phyloP scores from a whole-genome alignment of 768 basidiomycete genomes.

The Pisolithus tinctorius region DNA sequence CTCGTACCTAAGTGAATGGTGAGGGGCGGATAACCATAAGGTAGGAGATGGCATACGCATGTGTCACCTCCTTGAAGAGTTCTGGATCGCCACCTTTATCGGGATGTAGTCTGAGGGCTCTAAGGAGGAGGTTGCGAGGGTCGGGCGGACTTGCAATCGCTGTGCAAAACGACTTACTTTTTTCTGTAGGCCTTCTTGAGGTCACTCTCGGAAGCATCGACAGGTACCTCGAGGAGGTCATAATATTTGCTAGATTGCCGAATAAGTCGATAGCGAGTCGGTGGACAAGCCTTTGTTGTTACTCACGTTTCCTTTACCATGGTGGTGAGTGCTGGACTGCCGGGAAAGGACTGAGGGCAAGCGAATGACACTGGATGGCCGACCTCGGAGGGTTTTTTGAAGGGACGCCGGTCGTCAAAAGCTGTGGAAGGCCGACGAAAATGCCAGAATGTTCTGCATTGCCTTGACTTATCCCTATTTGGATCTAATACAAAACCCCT shows the following conservation, averaged over 20 bases:
- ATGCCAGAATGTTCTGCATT: constrained; percentile 20
- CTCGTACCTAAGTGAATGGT: constrained; percentile 60
- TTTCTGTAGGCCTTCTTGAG: constrained; percentile 96
- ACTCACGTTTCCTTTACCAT: constrained; percentile 69
- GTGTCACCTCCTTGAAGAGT: constrained; percentile 94
- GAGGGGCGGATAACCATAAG: not conserved
- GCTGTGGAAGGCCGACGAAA: constrained; percentile 36
- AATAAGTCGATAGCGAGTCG: not conserved
- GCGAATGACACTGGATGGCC: constrained; percentile 8
- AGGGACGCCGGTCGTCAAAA: constrained; percentile 19
- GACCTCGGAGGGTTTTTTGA: constrained; percentile 15
- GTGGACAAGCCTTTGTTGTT: not conserved
- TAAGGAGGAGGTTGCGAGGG: constrained; percentile 23
- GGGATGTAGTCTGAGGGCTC: constrained; percentile 80
- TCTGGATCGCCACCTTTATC: constrained; percentile 97
- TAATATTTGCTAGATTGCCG: constrained; percentile 66
- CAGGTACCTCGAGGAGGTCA: constrained; percentile 82
- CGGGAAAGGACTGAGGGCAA: constrained; percentile 4
- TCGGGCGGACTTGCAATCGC: not conserved
- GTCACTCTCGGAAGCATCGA: constrained; percentile 73
- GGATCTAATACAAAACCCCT: not conserved
- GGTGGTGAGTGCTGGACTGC: constrained; percentile 4
- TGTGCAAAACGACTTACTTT: constrained; percentile 46
- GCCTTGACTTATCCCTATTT: constrained; percentile 12
- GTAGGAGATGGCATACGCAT: constrained; percentile 60